Evolutionary conservation across 2,329 filamentous ascomycete genomes (phyloP).

Genomic region (Phialophora macrospora): DNA sequence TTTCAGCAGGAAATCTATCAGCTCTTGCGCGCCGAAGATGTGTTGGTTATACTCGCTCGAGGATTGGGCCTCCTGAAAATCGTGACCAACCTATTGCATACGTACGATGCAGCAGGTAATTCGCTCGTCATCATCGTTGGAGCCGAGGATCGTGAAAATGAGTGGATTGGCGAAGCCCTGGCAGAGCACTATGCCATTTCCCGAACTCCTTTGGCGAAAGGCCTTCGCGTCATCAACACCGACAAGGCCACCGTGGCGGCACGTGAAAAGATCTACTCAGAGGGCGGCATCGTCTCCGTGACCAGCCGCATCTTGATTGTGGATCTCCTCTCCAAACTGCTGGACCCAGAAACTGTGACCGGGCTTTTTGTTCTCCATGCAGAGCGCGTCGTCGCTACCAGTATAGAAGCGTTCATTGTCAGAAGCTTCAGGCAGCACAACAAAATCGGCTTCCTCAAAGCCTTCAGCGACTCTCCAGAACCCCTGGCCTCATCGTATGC

Average conservation of each 20-base stretch:
- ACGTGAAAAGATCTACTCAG: conserved; percentile 87
- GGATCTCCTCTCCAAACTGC: conserved; percentile 80
- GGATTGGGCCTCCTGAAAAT: conserved; percentile 90
- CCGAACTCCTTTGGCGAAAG: conserved; percentile 77
- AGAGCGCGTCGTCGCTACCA: conserved; percentile 80
- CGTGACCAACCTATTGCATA: conserved; percentile 93
- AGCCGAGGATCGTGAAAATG: conserved; percentile 90
- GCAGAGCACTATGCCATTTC: conserved; percentile 95
- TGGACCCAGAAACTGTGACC: conserved; percentile 83
- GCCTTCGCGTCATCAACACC: conserved; percentile 90
- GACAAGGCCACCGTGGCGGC: conserved; percentile 86
- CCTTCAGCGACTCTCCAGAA: conserved; percentile 92
- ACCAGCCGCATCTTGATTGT: conserved; percentile 95
- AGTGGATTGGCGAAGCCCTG: conserved; percentile 93
- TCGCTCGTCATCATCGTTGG: conserved; percentile 89
- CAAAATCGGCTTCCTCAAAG: conserved; percentile 90
- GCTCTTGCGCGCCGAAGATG: conserved; percentile 86
- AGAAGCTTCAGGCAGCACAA: conserved; percentile 94
- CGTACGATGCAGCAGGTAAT: conserved; percentile 93
- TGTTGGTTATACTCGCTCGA: conserved; percentile 87
- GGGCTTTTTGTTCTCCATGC: conserved; percentile 87
- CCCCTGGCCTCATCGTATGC: conserved; percentile 87
- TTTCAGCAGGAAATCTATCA: conserved; percentile 97
- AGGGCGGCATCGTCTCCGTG: conserved; percentile 91
- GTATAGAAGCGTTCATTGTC: conserved; percentile 91